These are phyloP conservation scores for Beauveria sp. DNA, from an alignment of 2,329 filamentous ascomycete species.

Conservation along the genomic window DNA sequence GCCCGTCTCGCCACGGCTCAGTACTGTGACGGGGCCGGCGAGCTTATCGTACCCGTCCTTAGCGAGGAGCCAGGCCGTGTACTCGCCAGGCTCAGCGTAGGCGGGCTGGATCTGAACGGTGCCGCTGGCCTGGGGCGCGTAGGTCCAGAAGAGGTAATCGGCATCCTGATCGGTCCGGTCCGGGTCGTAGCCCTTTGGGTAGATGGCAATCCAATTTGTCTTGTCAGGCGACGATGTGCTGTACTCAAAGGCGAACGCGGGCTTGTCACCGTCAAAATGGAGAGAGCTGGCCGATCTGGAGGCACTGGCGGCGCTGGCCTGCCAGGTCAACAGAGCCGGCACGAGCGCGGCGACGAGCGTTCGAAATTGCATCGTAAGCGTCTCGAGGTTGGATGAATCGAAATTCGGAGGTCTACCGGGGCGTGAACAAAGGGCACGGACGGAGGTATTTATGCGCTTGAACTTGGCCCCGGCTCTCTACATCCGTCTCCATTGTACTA, in stretches of 20 bases:
- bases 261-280: neutral
- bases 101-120: conserved; percentile 11
- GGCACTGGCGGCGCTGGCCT: neutral
- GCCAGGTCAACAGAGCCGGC: neutral
- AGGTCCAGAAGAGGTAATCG: conserved; percentile 18
- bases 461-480: neutral
- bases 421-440: neutral
- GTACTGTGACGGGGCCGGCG: neutral
- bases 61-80: conserved; percentile 4
- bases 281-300: neutral
- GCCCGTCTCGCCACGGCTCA: conserved; percentile 9
- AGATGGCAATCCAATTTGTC: conserved; percentile 22
- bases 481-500: neutral
- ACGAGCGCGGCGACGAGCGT: neutral
- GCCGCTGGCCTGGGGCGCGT: conserved; percentile 15
- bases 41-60: conserved; percentile 1
- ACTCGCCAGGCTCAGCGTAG: neutral
- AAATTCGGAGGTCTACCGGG: neutral
- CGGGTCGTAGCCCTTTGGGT: conserved; percentile 16
- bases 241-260: conserved; percentile 17
- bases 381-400: neutral
- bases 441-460: neutral
- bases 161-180: conserved; percentile 10
- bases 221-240: conserved; percentile 12
- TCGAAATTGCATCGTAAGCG: neutral